Evolutionary conservation across 1,284 basidiomycete species (phyloP).

Genomic region (Ceratobasidium sp.): DNA sequence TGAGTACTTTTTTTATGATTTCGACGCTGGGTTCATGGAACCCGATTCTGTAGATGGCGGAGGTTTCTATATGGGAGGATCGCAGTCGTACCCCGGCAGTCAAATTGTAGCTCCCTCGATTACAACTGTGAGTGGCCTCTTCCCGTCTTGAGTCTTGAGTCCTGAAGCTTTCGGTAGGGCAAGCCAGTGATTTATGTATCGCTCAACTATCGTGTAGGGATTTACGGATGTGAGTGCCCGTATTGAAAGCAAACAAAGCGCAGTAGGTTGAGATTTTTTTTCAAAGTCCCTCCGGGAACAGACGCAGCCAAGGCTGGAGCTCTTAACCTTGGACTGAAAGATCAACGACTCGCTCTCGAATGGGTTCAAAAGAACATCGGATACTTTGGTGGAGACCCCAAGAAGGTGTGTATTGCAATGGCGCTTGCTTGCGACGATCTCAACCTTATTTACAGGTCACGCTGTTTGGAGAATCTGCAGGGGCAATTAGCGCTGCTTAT

Average conservation of each 20-base stretch:
- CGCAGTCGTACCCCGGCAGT: background rate
- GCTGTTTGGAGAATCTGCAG: constrained; percentile 46
- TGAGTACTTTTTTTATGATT: background rate
- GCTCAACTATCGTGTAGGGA: constrained; percentile 46
- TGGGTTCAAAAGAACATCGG: constrained; percentile 57
- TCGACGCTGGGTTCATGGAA: too few relatives aligned
- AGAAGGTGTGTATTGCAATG: constrained; percentile 43
- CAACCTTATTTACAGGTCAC: constrained; percentile 33
- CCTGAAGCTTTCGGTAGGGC: constrained; percentile 14
- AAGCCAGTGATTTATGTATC: constrained; percentile 47
- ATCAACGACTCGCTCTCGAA: constrained; percentile 54
- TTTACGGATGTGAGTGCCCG: constrained; percentile 18
- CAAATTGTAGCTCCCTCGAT: background rate
- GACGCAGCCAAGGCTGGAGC: constrained; percentile 42
- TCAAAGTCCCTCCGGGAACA: constrained; percentile 45
- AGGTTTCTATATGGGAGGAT: constrained; percentile 2
- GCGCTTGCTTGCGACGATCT: background rate
- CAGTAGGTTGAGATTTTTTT: constrained; percentile 32
- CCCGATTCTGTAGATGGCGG: constrained; percentile 20
- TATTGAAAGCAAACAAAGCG: constrained; percentile 37
- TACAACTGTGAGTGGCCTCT: background rate
- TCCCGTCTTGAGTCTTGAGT: too few relatives aligned
- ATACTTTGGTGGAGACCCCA: constrained; percentile 55
- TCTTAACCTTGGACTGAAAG: constrained; percentile 49
- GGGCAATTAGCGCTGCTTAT: constrained; percentile 41